phyloP scores from a whole-genome alignment of 2,329 filamentous ascomycete species.

The Arthrobotrys sinensis region DNA sequence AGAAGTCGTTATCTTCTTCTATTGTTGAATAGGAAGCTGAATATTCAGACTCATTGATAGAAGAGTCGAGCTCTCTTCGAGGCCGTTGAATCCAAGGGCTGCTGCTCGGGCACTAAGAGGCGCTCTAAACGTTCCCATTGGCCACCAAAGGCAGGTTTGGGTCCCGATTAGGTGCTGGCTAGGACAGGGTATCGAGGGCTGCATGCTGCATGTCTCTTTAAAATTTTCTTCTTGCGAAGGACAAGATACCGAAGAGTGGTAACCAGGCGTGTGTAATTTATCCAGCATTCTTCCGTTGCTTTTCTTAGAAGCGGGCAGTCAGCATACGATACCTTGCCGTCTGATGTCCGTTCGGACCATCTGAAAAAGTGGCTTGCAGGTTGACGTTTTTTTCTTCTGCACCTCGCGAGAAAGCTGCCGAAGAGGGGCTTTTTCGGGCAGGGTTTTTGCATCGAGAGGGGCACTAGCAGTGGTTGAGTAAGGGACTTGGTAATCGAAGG shows the following conservation, averaged over 20 bases:
- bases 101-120: conserved; percentile 30
- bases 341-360: conserved; percentile 35
- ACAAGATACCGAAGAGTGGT: conserved; percentile 23
- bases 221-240: conserved; percentile 54
- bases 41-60: conserved; percentile 3
- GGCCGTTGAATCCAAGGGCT: conserved; percentile 27
- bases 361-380: conserved; percentile 38
- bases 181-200: conserved; percentile 39
- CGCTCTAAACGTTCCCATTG: conserved; percentile 51
- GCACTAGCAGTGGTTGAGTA: conserved; percentile 27
- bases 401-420: conserved; percentile 24
- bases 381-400: conserved; percentile 24
- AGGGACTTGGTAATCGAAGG: conserved; percentile 24
- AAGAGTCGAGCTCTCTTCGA: conserved; percentile 16
- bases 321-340: conserved; percentile 39
- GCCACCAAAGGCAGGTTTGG: conserved; percentile 37
- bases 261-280: conserved; percentile 59
- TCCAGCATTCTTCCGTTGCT: conserved; percentile 61
- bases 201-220: conserved; percentile 59
- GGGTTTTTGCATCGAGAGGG: conserved; percentile 18
- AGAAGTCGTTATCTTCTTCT: background rate
- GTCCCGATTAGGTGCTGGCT: conserved; percentile 45
- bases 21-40: background rate
- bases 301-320: conserved; percentile 54
- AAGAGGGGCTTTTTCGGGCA: conserved; percentile 16